These are phyloP conservation scores for Aureobasidium subglaciale DNA, from an alignment of 2,329 filamentous ascomycete species.

Conservation along the genomic window DNA sequence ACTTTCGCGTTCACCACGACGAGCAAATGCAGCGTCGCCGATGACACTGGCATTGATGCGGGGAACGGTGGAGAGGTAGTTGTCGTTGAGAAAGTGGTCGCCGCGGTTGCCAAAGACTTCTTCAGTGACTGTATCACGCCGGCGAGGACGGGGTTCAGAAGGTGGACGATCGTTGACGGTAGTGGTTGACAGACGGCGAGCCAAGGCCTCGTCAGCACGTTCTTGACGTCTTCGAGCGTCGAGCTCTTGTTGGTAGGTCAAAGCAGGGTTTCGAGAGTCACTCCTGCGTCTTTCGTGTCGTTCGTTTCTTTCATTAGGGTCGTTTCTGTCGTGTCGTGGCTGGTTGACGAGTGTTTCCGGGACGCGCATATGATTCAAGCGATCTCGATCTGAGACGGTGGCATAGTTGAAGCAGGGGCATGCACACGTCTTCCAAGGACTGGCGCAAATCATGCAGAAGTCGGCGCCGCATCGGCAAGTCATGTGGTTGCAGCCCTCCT, in stretches of 20 bases:
- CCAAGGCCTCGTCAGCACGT: conserved; percentile 43
- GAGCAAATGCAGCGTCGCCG: conserved; percentile 27
- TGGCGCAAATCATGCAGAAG: conserved; percentile 81
- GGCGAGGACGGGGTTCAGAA: conserved; percentile 21
- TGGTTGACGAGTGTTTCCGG: conserved; percentile 30
- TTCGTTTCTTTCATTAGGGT: not conserved
- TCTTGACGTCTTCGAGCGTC: conserved; percentile 38
- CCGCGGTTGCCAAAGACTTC: conserved; percentile 42
- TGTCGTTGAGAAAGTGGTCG: conserved; percentile 55
- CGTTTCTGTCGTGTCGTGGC: conserved; percentile 30
- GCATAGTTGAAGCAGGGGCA: conserved; percentile 72
- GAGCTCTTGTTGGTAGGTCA: conserved; percentile 32
- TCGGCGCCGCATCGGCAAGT: conserved; percentile 76
- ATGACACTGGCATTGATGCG: conserved; percentile 24
- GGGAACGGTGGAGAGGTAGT: conserved; percentile 39
- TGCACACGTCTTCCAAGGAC: conserved; percentile 74
- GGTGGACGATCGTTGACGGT: conserved; percentile 22
- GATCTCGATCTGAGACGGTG: conserved; percentile 44
- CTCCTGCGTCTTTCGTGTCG: conserved; percentile 2
- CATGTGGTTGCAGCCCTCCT: conserved; percentile 83
- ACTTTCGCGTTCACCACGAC: conserved; percentile 26
- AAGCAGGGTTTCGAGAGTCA: conserved; percentile 15
- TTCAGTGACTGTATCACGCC: conserved; percentile 30
- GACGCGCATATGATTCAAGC: conserved; percentile 47
- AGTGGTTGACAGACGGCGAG: conserved; percentile 45